Evolutionary conservation across 176 grass and related monocot species (phyloP).

Genomic region (Avena atlantica): DNA sequence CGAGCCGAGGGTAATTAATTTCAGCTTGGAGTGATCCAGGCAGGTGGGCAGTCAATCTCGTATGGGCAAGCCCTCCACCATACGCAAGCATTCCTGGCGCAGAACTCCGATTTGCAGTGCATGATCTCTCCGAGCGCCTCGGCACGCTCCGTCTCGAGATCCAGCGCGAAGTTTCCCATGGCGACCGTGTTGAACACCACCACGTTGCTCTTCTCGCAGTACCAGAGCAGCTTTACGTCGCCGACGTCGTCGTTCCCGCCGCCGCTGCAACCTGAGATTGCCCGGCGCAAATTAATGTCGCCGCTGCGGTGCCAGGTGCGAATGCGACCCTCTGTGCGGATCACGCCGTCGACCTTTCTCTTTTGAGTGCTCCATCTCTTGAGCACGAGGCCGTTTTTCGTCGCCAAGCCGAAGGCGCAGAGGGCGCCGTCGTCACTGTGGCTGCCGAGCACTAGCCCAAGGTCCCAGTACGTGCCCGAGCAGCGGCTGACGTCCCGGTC

Average conservation of each 20-base stretch:
- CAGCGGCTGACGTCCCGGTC: background rate
- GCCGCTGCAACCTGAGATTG: background rate
- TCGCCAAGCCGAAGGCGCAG: background rate
- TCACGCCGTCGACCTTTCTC: background rate
- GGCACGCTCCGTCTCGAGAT: background rate
- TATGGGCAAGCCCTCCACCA: constrained; percentile 14
- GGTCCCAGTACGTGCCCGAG: background rate
- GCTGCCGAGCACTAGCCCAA: background rate
- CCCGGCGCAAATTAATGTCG: background rate
- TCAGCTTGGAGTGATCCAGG: background rate
- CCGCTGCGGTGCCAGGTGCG: background rate
- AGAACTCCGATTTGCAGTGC: no score
- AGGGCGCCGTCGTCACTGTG: background rate
- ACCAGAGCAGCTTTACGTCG: no score
- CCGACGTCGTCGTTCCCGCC: background rate
- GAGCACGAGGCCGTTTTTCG: background rate
- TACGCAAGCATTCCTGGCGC: background rate
- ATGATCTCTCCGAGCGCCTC: no score
- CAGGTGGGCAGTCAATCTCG: background rate
- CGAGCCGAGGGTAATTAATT: background rate
- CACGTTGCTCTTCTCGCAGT: constrained; percentile 13
- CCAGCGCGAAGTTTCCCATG: background rate
- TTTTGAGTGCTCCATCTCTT: background rate
- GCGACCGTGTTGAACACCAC: background rate
- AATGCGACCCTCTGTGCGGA: background rate